Base-by-base conservation (phyloP, 2,329 filamentous ascomycete species). In the Fusarium sp. region DNA sequence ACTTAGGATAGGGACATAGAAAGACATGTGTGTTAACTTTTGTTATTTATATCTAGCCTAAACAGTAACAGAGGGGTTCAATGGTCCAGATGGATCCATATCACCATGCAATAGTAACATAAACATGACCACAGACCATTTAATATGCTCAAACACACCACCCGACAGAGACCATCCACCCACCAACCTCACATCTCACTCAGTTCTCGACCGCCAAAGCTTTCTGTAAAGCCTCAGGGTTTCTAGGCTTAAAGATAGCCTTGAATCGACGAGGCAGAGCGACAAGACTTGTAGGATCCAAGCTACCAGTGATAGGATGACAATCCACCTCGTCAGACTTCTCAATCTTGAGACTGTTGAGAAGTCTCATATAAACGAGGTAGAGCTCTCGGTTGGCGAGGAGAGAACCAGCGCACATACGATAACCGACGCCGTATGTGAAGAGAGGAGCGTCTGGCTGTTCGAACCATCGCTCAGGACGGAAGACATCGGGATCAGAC, bases 331-430 rank as follows among this genome's bases (percentile, higher is more conserved):
- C 82, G 45, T 87, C 87, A 58, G 85, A 81, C 68, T 86, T 86
- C 60, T 88, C 82, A 62, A 92, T 87, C 68, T 87, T 86, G 79
- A 92, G 91, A 75, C 88, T 88, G 78, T 87, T 89, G 32, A 92
- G 81, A 72, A 90, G 87, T 36, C 90, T 85, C 81, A 92, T 85
- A 76, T 90, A 92, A 17, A 90, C 84, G 15, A 92, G 83, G 68
- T 93, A 92, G 24, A 92, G 83, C 77, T 92, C 90, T 5, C 90
- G 84, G 75, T 92, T 92, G 17, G 90, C 90, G 5, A 92, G 47
- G 6, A 78, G 60, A 4, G 74, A 78, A 0, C 90, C 90, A 1
- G 90, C 89, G 70, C 91, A 92, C 90, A 92, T 92, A 44, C 90
- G 87, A 72, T 91, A 92, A 3, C 90, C 90, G 15, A 92, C 83